These are phyloP conservation scores for Ceratonia siliqua DNA, from an alignment of 306 rosid species.

Conservation along the genomic window DNA sequence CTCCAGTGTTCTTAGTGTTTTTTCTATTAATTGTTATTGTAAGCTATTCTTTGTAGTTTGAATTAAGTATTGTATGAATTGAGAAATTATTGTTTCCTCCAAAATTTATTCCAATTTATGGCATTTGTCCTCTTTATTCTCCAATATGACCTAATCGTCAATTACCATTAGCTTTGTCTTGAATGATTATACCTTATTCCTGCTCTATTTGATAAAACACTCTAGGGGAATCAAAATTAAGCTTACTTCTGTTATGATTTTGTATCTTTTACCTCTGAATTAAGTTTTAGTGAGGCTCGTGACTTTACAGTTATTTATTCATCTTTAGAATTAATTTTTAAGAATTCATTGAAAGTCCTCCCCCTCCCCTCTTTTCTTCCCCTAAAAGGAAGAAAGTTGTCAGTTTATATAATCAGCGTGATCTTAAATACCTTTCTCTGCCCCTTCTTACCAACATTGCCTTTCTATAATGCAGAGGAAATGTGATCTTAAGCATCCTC, in stretches of 20 bases:
- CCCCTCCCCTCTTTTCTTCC: background rate
- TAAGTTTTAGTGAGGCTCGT: background rate
- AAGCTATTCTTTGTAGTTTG: background rate
- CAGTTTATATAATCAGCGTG: constrained; percentile 13
- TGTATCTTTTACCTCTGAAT: background rate
- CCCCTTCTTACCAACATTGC: background rate
- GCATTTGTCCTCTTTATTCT: background rate
- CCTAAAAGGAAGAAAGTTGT: background rate
- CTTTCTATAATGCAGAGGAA: constrained; percentile 63
- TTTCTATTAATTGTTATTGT: background rate
- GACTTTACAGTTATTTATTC: background rate
- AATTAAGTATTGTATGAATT: background rate
- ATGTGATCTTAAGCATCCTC: constrained; percentile 99
- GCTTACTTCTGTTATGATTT: background rate
- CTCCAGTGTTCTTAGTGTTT: background rate
- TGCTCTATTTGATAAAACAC: background rate
- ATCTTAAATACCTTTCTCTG: background rate
- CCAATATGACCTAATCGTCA: background rate
- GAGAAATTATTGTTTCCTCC: background rate
- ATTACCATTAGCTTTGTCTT: background rate
- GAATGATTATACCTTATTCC: background rate
- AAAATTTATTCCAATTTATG: background rate
- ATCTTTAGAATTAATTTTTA: background rate
- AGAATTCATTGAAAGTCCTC: background rate
- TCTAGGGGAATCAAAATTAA: background rate